Evolutionary conservation across 1,284 basidiomycete species (phyloP).

Genomic region (Austroboletus novae-zelandiae): DNA sequence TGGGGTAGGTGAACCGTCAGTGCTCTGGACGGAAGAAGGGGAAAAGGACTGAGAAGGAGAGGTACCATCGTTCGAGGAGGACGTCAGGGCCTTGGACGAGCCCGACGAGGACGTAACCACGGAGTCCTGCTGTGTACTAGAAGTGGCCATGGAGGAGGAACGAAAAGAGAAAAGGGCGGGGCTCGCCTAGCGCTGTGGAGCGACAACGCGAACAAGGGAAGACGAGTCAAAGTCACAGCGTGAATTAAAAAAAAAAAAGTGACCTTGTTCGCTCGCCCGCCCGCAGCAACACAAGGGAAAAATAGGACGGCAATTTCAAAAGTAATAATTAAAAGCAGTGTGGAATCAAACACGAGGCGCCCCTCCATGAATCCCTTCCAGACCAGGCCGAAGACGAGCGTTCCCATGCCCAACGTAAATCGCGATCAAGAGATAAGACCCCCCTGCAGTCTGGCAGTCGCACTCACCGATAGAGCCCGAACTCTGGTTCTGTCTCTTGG

Average conservation of each 20-base stretch:
- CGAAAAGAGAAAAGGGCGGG: neutral
- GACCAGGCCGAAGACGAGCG: neutral
- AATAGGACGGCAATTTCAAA: neutral
- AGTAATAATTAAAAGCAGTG: neutral
- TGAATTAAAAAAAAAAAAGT: constrained; percentile 1
- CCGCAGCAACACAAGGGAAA: neutral
- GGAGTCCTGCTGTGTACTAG: neutral
- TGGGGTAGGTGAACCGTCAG: constrained; percentile 14
- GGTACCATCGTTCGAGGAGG: constrained; percentile 19
- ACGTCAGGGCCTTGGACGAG: neutral
- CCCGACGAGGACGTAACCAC: neutral
- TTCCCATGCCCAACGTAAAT: neutral
- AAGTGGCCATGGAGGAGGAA: constrained; percentile 22
- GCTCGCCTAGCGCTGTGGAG: neutral
- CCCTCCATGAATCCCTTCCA: neutral
- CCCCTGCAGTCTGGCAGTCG: neutral
- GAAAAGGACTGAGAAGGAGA: constrained; percentile 7
- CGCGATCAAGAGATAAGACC: neutral
- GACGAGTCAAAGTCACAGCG: neutral
- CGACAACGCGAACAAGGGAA: neutral
- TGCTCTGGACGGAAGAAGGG: neutral
- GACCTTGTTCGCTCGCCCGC: neutral
- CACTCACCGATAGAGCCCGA: neutral
- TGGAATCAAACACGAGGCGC: neutral
- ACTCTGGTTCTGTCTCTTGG: neutral